Base-by-base conservation (phyloP, 177 flowering plant genomes). In the Vitis hybrid region DNA sequence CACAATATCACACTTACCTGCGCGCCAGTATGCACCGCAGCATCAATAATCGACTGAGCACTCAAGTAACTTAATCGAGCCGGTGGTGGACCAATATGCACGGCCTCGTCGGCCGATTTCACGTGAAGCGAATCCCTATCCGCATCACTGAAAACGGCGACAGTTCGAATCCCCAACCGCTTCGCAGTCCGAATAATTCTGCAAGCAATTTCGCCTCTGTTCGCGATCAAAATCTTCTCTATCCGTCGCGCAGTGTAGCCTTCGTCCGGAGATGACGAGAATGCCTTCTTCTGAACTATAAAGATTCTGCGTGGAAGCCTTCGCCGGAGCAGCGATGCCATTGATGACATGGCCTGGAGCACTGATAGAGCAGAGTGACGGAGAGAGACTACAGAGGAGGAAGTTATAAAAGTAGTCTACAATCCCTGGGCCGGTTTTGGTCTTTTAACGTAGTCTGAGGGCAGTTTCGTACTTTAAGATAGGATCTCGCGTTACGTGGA, bases 151-250 rank as follows among this genome's bases (percentile, higher is more conserved):
- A 86, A 95, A 55, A 95, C 94, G 1, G 98, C 98, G 4, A 95
- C 98, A 3, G 99, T 91, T 49, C 83, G 79, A 56, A 95, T 88
- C 51, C 99, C 98, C 15, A 95, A 71, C 33, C 93, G 71, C 85
- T 80, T 90, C 13, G 99, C 90, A 1, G 97, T 93, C 69, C 93
- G 75, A 69, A 88, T 91, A 60, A 95, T 87, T 62, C 99, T 75
- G 81, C 97, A 91, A 11, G 98, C 97, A 1, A 95, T 93, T 67
- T 95, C 99, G 67, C 99, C 98, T 77, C 99, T 75, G 77, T 95
- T 93, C 0, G 99, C 99, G n/a, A 95, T 72, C 55, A 95, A 71
- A 53, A 95, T 89, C 75, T 95, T 95, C 86, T 95, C 97, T 1
- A 93, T 89, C 51, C 78, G 66, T 50, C 62, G 50, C 19, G 16